phyloP scores from a whole-genome alignment of 768 basidiomycete species.

The Crucibulum laeve region DNA sequence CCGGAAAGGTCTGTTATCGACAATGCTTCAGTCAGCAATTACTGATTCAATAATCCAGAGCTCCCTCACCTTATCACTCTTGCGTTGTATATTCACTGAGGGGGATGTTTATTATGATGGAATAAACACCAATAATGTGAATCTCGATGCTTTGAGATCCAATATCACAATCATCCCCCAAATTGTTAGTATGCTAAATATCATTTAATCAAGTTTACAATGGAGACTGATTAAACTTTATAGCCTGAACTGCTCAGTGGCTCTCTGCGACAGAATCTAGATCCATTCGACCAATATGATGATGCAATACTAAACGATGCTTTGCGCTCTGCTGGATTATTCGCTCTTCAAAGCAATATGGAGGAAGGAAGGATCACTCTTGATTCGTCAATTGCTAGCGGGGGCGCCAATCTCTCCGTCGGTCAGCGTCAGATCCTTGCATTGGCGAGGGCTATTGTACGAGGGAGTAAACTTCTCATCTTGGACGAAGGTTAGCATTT shows the following conservation, averaged over 20 bases:
- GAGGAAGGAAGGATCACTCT: slow-evolving; percentile 45
- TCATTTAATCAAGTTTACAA: background rate
- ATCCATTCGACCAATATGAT: slow-evolving; percentile 58
- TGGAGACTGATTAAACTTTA: background rate
- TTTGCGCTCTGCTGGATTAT: slow-evolving; percentile 34
- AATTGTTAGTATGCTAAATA: slow-evolving; percentile 21
- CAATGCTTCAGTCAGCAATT: background rate
- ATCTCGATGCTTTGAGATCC: slow-evolving; percentile 50
- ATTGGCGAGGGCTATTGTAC: slow-evolving; percentile 57
- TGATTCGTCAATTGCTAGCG: slow-evolving; percentile 40
- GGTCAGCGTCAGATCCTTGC: slow-evolving; percentile 74
- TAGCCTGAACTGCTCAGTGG: slow-evolving; percentile 55
- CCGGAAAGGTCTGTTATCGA: slow-evolving; percentile 31
- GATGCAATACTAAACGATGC: slow-evolving; percentile 40
- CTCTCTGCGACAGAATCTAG: slow-evolving; percentile 61
- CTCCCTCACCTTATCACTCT: slow-evolving; percentile 52
- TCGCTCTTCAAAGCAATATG: slow-evolving; percentile 35
- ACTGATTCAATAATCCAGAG: slow-evolving; percentile 27
- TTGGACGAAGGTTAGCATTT: slow-evolving; percentile 51
- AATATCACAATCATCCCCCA: slow-evolving; percentile 61
- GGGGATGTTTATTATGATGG: slow-evolving; percentile 58
- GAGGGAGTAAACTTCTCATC: slow-evolving; percentile 56
- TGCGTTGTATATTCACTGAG: slow-evolving; percentile 54
- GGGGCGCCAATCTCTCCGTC: slow-evolving; percentile 70
- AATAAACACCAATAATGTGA: slow-evolving; percentile 39